phyloP scores from a whole-genome alignment of 108 stramenopile genomes.

The Fragilaria crotonensis region DNA sequence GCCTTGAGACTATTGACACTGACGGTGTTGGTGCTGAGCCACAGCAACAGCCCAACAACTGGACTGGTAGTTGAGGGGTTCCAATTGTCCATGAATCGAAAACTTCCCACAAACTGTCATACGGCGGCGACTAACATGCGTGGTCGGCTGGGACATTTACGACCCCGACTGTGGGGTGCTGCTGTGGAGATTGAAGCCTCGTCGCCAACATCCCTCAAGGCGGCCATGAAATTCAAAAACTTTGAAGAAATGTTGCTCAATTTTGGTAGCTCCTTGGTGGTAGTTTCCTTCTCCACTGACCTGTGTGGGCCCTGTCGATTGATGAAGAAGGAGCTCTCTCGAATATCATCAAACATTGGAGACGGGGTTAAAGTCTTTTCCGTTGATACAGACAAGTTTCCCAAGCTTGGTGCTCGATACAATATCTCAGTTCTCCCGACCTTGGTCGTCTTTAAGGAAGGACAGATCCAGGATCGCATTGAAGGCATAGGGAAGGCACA shows the following conservation, averaged over 20 bases:
- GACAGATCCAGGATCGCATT: constrained; percentile 34
- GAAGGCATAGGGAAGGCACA: constrained; percentile 52
- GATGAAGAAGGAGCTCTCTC: constrained; percentile 43
- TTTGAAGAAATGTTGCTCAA: constrained; percentile 64
- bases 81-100: no score
- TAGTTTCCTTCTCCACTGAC: constrained; percentile 46
- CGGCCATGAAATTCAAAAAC: constrained; percentile 47
- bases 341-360: constrained; percentile 10
- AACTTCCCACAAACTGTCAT: no score
- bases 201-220: neutral
- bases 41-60: no score
- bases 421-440: constrained; percentile 46
- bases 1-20: no score
- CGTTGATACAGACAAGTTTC: constrained; percentile 60
- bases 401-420: constrained; percentile 53
- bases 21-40: no score
- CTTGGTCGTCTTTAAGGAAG: constrained; percentile 44
- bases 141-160: neutral
- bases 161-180: neutral
- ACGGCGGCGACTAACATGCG: no score
- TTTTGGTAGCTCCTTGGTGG: constrained; percentile 31
- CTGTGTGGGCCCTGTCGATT: constrained; percentile 62
- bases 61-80: no score
- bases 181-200: neutral
- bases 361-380: constrained; percentile 39